Percentiles rank a stretch among this genome's conserved stretches.
phyloP scores from a whole-genome alignment of 495 filamentous ascomycete genomes.

The Podospora pseudoanserina region DNA sequence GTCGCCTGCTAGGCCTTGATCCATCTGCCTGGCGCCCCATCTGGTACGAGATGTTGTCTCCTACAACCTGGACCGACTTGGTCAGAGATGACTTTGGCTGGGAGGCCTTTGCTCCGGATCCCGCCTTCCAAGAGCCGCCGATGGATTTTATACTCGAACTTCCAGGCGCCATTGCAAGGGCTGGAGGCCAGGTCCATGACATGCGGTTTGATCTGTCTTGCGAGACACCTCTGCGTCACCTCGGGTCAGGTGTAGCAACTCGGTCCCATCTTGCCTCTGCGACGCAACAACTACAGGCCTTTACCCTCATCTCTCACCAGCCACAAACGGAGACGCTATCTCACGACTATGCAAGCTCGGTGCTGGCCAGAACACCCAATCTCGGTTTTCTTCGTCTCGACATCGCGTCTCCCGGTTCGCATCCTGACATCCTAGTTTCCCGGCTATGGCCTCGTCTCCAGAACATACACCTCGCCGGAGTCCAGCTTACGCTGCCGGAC shows the following conservation, averaged over 20 bases:
- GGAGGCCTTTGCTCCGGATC: background rate
- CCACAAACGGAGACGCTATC: background rate
- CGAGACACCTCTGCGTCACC: background rate
- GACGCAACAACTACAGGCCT: background rate
- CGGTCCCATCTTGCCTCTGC: background rate
- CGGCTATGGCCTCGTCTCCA: background rate
- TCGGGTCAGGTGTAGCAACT: background rate
- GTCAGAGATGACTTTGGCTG: background rate
- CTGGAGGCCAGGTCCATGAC: background rate
- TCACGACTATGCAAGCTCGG: background rate
- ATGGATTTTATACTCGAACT: background rate
- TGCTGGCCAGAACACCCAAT: background rate
- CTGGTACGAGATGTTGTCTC: background rate
- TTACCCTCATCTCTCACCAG: background rate
- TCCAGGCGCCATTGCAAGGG: background rate
- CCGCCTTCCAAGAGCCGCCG: background rate
- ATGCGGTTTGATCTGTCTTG: background rate
- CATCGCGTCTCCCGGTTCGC: background rate
- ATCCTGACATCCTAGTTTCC: background rate
- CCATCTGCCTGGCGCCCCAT: background rate
- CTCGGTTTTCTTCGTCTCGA: background rate
- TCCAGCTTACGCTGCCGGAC: background rate
- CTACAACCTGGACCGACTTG: background rate
- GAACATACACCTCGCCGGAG: background rate
- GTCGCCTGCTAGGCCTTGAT: background rate